Base-by-base conservation (phyloP, 352 stramenopile genomes). In the Pythium biforme region DNA sequence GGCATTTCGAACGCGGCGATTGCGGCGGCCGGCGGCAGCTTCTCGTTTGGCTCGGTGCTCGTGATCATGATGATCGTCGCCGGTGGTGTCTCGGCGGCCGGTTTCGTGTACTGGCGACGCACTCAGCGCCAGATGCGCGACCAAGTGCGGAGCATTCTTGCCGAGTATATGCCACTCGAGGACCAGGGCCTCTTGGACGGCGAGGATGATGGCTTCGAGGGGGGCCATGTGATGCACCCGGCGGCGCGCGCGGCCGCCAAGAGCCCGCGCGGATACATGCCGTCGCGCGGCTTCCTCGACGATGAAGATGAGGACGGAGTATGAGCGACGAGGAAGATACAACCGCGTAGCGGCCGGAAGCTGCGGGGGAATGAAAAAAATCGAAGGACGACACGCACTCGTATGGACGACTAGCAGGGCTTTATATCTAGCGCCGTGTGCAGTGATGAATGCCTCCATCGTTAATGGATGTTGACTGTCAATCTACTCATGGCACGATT, bases 111-210 rank as follows among this genome's bases (percentile, higher is more conserved):
- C 76, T 98, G 88, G 72, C 90, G 92, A 37, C 88, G 88, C 69
- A 97, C 89, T 15, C 86, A 96, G 67, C 86, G 84, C 49, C 88
- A 98, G 70, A 98, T 98, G 95, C 90, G 92, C 62, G 90, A 96
- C 49, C 94, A 98, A 70, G 94, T 98, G 47, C 88, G 91, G 62
- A 96, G 92, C 48, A 98, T 98, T 58, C 70, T 98, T 62, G 93
- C 95, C 20, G 94, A 98, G 76, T 98, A 98, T 77, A 98, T 98
- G 94, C 95, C 95, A 43, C 68, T 98, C 23, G 92, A 98, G 62
- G 88, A 97, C 64, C 84, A 94, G 62, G 72, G 59, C 23, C 53
- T 86, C 12, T 59, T 90, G 65, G 80, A 90, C 39, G 83, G 88
- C 31, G 76, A 79, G n/a, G 74, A 85, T 15, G 69, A 83, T 7